phyloP scores from a whole-genome alignment of 345 rosid genomes.

The Rhodomyrtus tomentosa region DNA sequence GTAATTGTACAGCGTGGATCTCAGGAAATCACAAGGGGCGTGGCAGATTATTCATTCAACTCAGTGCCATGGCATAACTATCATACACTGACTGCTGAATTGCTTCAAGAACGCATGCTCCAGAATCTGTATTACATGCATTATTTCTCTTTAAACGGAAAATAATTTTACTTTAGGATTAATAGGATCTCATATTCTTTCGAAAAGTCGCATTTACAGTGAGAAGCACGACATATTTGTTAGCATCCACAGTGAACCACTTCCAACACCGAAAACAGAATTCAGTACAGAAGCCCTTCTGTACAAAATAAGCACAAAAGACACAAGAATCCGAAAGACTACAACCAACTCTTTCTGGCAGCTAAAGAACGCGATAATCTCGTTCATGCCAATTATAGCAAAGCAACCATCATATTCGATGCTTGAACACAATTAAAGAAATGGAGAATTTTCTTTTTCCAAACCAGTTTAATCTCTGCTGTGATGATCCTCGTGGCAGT shows the following conservation, averaged over 20 bases:
- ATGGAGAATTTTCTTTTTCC: background rate
- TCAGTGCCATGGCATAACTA: background rate
- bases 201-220: background rate
- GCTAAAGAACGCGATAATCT: background rate
- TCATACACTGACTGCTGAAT: background rate
- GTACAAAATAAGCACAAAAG: background rate
- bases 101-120: background rate
- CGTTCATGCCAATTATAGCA: background rate
- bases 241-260: background rate
- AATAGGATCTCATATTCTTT: background rate
- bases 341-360: background rate
- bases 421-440: background rate
- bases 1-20: background rate
- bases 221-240: background rate
- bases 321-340: background rate
- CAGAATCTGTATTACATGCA: background rate
- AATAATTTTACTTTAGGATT: background rate
- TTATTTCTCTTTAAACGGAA: background rate
- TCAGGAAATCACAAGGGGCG: background rate
- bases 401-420: background rate
- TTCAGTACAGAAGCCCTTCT: background rate
- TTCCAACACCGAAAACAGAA: background rate
- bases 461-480: background rate
- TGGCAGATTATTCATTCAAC: background rate
- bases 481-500: background rate